phyloP scores from a whole-genome alignment of 2,329 filamentous ascomycete species.

The Aspergillus sergii region DNA sequence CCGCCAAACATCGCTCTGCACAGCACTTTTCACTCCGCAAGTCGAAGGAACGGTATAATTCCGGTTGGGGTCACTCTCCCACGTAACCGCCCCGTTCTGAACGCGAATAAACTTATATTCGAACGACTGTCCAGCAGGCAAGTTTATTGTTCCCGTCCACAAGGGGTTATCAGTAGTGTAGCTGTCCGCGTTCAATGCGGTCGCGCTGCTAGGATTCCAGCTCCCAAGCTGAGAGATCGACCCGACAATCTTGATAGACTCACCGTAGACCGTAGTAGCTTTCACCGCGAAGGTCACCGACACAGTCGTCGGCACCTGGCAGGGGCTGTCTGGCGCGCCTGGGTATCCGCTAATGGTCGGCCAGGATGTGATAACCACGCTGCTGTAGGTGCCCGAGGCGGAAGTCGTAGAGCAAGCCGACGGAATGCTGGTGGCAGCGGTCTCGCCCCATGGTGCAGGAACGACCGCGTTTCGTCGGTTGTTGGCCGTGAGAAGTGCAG shows the following conservation, averaged over 20 bases:
- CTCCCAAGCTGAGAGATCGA: constrained; percentile 61
- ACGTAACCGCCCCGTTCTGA: constrained; percentile 58
- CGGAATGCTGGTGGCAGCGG: constrained; percentile 33
- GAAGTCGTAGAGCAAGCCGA: constrained; percentile 32
- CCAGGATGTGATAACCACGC: constrained; percentile 36
- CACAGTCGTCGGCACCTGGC: constrained; percentile 45
- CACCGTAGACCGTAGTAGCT: constrained; percentile 61
- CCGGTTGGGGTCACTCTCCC: constrained; percentile 63
- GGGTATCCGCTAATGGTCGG: constrained; percentile 23
- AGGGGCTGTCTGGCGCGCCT: constrained; percentile 14
- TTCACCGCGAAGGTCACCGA: constrained; percentile 65
- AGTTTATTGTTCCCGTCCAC: constrained; percentile 61
- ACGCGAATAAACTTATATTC: constrained; percentile 72
- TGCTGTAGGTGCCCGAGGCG: constrained; percentile 37
- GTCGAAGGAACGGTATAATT: constrained; percentile 43
- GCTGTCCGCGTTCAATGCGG: constrained; percentile 59
- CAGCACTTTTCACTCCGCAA: constrained; percentile 35
- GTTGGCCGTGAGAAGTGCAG: constrained; percentile 43
- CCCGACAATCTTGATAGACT: constrained; percentile 68
- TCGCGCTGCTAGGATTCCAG: constrained; percentile 61
- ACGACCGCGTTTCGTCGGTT: constrained; percentile 35
- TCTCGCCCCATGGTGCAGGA: constrained; percentile 38
- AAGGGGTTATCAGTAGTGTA: constrained; percentile 64
- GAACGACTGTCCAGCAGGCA: constrained; percentile 59
- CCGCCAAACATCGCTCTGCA: constrained; percentile 43